Evolutionary conservation across 352 stramenopile species (phyloP).

Genomic region (Pythium grandisporangium): DNA sequence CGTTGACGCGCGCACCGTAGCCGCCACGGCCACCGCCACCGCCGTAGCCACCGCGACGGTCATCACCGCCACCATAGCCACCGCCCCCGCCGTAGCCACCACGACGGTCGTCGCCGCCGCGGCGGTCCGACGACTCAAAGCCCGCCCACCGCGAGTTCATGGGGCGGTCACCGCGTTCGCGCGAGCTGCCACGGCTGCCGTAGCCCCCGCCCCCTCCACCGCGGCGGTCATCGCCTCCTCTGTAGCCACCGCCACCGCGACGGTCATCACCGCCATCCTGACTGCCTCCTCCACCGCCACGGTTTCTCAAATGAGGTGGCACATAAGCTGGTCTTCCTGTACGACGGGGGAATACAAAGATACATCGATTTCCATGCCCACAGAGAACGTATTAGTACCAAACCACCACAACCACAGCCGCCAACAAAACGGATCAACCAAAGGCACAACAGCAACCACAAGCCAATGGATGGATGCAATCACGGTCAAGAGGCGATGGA

Average conservation of each 20-base stretch:
- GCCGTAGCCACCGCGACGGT: conserved; percentile 11
- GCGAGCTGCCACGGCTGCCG: conserved; percentile 31
- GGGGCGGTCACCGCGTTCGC: conserved; percentile 82
- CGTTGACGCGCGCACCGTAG: conserved; percentile 77
- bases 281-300: conserved; percentile 19
- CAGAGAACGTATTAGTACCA: too few species aligned
- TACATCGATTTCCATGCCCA: too few species aligned
- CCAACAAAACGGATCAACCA: too few species aligned
- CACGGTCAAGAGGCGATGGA: too few species aligned
- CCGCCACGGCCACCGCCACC: conserved; percentile 23
- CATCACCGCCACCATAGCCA: conserved; percentile 19
- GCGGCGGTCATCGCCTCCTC: conserved; percentile 16
- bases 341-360: conserved; percentile 5
- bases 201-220: conserved; percentile 6
- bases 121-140: conserved; percentile 10
- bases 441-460: too few species aligned
- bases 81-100: conserved; percentile 22
- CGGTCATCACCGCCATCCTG: conserved; percentile 15
- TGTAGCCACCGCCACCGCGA: conserved; percentile 21
- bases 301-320: conserved; percentile 57
- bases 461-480: too few species aligned
- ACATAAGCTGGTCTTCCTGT: conserved; percentile 71
- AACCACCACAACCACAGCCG: too few species aligned
- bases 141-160: too few species aligned
- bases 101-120: conserved; percentile 10